Percentiles rank a stretch among this genome's conserved stretches.
Evolutionary conservation across 768 basidiomycete genomes (phyloP).

Genomic region (Hygrocybe punicea): DNA sequence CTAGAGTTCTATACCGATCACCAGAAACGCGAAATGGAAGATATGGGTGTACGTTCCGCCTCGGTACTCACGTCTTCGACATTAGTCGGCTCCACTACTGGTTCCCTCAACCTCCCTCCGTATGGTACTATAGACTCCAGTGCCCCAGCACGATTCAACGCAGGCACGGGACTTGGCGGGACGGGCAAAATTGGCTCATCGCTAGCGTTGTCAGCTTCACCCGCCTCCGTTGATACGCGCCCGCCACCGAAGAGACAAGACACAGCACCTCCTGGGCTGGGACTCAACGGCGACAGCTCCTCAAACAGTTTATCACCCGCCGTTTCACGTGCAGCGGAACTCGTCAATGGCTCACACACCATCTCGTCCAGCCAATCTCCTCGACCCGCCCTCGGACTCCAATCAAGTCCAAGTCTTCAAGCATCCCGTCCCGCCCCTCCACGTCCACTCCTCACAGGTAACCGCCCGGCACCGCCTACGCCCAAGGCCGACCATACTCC

Average conservation of each 20-base stretch:
- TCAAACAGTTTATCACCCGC: constrained; percentile 29
- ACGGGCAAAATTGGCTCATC: constrained; percentile 43
- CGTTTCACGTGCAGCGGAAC: constrained; percentile 59
- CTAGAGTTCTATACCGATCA: constrained; percentile 98
- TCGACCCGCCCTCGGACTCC: constrained; percentile 6
- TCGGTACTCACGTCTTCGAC: constrained; percentile 25
- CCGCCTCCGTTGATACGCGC: constrained; percentile 21
- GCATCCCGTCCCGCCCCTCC: constrained; percentile 66
- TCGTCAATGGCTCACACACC: constrained; percentile 50
- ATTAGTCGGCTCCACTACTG: constrained; percentile 7
- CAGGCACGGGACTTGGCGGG: constrained; percentile 89
- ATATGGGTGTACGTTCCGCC: constrained; percentile 34
- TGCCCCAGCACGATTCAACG: constrained; percentile 79
- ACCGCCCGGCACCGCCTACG: constrained; percentile 51
- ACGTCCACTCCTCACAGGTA: constrained; percentile 57
- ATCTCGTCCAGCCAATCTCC: constrained; percentile 3
- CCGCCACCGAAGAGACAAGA: constrained; percentile 39
- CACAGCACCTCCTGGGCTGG: constrained; percentile 38
- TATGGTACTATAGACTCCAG: constrained; percentile 25
- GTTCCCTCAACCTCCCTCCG: constrained; percentile 9
- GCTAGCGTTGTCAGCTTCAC: constrained; percentile 17
- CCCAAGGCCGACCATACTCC: constrained; percentile 53
- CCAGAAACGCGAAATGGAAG: constrained; percentile 89
- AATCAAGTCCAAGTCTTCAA: constrained; percentile 34
- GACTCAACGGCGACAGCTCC: constrained; percentile 40